Percentiles rank a stretch among this genome's conserved stretches.
phyloP scores from a whole-genome alignment of 257 asterid genomes.

The Nicotiana noctiflora region DNA sequence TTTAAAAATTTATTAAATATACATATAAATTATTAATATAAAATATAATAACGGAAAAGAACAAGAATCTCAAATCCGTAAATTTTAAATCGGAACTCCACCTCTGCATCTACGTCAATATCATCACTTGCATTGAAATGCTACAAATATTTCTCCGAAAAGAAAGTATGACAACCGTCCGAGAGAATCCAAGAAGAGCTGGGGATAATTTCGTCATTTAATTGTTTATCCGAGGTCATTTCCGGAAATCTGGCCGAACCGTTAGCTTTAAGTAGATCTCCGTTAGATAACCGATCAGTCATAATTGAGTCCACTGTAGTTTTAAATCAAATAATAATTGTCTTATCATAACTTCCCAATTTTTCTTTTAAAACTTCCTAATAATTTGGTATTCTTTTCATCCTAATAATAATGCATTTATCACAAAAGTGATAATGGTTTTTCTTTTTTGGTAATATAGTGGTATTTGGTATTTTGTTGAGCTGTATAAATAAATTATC shows the following conservation, averaged over 20 bases:
- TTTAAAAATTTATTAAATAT: too few relatives aligned
- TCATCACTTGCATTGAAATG: not conserved
- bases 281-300: conserved; percentile 22
- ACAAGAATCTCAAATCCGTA: too few relatives aligned
- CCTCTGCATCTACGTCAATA: not conserved
- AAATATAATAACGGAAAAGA: too few relatives aligned
- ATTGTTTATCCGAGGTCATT: not conserved
- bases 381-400: not conserved
- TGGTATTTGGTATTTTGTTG: not conserved
- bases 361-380: not conserved
- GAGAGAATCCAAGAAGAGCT: conserved; percentile 10
- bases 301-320: conserved; percentile 5
- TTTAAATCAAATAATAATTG: conserved; percentile 1
- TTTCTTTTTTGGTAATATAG: too few relatives aligned
- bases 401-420: not conserved
- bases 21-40: too few relatives aligned
- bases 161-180: not conserved
- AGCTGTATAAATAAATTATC: not conserved
- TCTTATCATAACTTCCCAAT: not conserved
- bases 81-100: rapidly evolving
- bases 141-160: not conserved
- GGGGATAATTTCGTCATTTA: conserved; percentile 9
- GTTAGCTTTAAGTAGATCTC: not conserved
- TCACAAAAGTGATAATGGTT: not conserved
- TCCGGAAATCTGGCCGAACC: not conserved